Conservation (phyloP, 208 protist species). For the Acanthamoeba lenticulata region DNA sequence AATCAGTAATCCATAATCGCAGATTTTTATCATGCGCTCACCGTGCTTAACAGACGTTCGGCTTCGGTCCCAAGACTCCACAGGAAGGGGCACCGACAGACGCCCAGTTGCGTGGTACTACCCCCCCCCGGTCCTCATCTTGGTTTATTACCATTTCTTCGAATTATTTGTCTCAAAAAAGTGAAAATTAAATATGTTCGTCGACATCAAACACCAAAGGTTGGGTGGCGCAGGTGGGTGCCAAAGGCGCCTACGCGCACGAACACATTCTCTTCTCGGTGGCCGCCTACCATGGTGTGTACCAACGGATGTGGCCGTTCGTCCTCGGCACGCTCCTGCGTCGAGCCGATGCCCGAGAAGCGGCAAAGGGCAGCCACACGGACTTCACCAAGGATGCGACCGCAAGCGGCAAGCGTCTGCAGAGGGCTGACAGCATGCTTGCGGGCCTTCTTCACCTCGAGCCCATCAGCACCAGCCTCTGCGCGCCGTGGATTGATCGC, state of each 20-base stretch:
- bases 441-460: not conserved
- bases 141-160: not conserved
- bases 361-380: not conserved
- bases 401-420: too few relatives aligned
- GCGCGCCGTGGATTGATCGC: constrained; percentile 7
- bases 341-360: not conserved
- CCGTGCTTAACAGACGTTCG: too few relatives aligned
- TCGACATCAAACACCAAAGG: not conserved
- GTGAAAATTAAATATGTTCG: not conserved
- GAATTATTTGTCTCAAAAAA: not conserved
- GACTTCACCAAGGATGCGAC: not conserved
- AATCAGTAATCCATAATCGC: too few relatives aligned
- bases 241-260: not conserved
- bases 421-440: not conserved
- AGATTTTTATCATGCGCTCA: too few relatives aligned
- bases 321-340: not conserved
- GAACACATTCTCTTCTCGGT: not conserved
- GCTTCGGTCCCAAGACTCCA: too few relatives aligned
- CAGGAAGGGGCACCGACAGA: not conserved
- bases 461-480: not conserved
- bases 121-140: not conserved
- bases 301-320: not conserved
- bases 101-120: not conserved
- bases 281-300: not conserved
- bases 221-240: not conserved